Evolutionary conservation across 2,329 filamentous ascomycete genomes (phyloP), one percentile per base, ranked within the genome.

Genomic region (Chaetomium olivaceum): DNA sequence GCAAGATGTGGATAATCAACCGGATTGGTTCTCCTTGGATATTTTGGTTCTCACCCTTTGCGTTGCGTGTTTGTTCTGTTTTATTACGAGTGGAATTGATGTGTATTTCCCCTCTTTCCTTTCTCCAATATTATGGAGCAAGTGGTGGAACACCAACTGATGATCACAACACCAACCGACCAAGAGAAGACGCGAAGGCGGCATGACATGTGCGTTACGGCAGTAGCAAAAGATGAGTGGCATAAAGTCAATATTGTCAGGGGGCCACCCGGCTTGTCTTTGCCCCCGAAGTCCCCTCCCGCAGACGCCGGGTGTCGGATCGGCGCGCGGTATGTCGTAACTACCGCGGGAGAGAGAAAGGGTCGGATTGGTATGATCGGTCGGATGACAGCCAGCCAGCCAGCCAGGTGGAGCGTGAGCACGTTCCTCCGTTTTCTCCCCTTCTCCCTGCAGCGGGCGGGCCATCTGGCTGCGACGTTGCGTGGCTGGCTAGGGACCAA

Each of bases 1-100:
- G 46, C 55, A 48, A 16, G 52, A 55, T 59, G 61, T 61, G 63
- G 66, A 68, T 63, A 64, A 68, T 68, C 66, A 68, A 68, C 66
- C 57, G 66, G 66, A 66, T 68, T 68, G 66, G 63, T 68, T 68
- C 62, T 66, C 58, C 63, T 63, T 60, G 48, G 57, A 60, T 23
- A 55, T 29, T 52, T 60, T 27, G 27, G 8, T 19, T 29, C 43
- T 23, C 29, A 23, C 2, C 9, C 54, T 51, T 48, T 25, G 19
- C 57, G 11, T 29, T n/a, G 39, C 39, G 39, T 43, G 16, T 43
- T 43, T 7, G 5, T 43, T 43, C 16, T 43, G 39, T 29, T 5
- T 19, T n/a, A 16, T 5, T 19, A 43, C 16, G 23, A 29, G 31
- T 57, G 55, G 31, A 33, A 55, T 33, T 55, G 16, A 55, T 31